A percentile compares a stretch with the other conserved stretches of the same genome.
Evolutionary conservation across 768 basidiomycete genomes (phyloP).

Genomic region (Leccinum broughii): DNA sequence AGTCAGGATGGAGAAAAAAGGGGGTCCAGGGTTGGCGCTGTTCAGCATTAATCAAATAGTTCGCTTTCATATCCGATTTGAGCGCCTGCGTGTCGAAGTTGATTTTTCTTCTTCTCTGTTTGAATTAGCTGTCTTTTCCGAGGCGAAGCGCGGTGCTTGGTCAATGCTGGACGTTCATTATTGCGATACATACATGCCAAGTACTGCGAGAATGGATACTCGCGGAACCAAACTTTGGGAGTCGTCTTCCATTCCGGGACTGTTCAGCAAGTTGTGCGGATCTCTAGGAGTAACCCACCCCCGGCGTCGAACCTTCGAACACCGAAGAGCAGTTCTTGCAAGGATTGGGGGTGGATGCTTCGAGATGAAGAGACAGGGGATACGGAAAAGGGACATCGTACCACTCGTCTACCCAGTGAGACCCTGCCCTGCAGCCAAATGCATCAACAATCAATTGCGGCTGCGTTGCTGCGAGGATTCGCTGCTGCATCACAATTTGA

Average conservation of each 20-base stretch:
- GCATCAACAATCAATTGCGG: constrained; percentile 1
- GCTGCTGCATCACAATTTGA: neutral
- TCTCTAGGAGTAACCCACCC: constrained; percentile 4
- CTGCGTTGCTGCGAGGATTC: constrained; percentile 9
- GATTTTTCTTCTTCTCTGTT: neutral
- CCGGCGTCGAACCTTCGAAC: neutral
- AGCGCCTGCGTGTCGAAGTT: neutral
- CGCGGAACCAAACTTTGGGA: neutral
- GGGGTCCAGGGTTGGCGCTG: neutral
- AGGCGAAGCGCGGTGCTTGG: constrained; percentile 17
- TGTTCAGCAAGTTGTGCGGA: constrained; percentile 3
- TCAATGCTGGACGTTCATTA: constrained; percentile 5
- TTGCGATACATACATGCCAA: neutral
- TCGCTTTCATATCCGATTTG: constrained; percentile 8
- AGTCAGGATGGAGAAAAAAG: neutral
- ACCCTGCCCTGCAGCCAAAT: neutral
- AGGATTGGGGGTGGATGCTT: neutral
- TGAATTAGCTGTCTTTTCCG: constrained; percentile 18
- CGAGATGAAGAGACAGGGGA: neutral
- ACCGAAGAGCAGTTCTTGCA: neutral
- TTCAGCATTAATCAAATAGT: neutral
- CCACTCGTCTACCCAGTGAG: neutral
- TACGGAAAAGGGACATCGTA: constrained; percentile 5
- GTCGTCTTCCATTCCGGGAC: constrained; percentile 4
- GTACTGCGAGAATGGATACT: neutral